phyloP scores from a whole-genome alignment of 129 eudicot species.

The Scalesia atractyloides region DNA sequence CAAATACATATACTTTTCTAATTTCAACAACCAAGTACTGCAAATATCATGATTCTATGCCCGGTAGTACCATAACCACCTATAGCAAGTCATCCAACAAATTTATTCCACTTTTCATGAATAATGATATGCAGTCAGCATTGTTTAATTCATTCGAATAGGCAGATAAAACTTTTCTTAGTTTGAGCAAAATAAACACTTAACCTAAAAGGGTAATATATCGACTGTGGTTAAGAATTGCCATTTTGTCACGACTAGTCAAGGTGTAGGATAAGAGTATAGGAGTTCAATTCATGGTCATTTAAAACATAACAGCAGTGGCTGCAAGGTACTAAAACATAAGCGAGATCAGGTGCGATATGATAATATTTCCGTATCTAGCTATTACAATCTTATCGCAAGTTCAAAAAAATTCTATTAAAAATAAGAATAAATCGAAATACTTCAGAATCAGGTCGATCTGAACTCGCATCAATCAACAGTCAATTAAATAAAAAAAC shows the following conservation, averaged over 20 bases:
- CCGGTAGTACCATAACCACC: background rate
- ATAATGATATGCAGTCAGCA: slow-evolving; percentile 1
- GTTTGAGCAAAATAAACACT: background rate
- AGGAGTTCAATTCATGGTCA: background rate
- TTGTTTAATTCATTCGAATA: background rate
- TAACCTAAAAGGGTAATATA: background rate
- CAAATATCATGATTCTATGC: no score
- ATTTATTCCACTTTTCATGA: background rate
- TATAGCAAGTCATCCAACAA: background rate
- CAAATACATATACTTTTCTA: no score
- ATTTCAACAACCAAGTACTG: no score
- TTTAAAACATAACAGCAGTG: background rate
- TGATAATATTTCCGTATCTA: background rate
- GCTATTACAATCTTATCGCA: background rate
- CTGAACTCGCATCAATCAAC: slow-evolving; percentile 7
- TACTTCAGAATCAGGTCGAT: slow-evolving; percentile 13
- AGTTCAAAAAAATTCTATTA: background rate
- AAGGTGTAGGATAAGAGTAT: slow-evolving; percentile 4
- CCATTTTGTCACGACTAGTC: background rate
- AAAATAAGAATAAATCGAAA: background rate
- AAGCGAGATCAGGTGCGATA: slow-evolving; percentile 5
- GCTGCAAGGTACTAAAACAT: slow-evolving; percentile 17
- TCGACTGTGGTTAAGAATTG: background rate
- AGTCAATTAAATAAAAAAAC: background rate
- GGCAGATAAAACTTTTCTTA: slow-evolving; percentile 10